Evolutionary conservation across 768 basidiomycete species (phyloP).

Genomic region (Pulveroboletus ravenelii): DNA sequence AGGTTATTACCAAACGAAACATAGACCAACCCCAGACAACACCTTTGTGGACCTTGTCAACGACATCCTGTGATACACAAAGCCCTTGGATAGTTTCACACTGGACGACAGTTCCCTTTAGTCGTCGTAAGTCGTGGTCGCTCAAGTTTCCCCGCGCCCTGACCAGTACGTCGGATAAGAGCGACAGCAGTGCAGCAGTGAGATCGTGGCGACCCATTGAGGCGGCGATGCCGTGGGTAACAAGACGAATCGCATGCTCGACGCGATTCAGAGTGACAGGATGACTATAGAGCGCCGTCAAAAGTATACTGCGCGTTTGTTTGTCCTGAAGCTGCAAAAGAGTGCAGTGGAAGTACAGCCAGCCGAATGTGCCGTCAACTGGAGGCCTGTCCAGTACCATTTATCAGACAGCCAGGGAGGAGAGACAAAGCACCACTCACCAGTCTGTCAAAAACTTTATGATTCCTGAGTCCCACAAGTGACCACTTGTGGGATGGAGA

Average conservation of each 20-base stretch:
- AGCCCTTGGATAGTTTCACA: conserved; percentile 31
- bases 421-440: conserved; percentile 21
- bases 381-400: conserved; percentile 7
- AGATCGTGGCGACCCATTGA: conserved; percentile 21
- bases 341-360: conserved; percentile 38
- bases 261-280: conserved; percentile 27
- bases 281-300: conserved; percentile 29
- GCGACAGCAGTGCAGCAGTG: conserved; percentile 30
- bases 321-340: conserved; percentile 19
- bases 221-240: conserved; percentile 33
- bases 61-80: conserved; percentile 29
- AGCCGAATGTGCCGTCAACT: conserved; percentile 35
- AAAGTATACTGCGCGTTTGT: conserved; percentile 31
- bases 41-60: conserved; percentile 35
- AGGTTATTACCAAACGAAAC: background rate
- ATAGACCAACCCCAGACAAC: background rate
- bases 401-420: background rate
- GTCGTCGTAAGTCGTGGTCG: conserved; percentile 24
- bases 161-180: conserved; percentile 38
- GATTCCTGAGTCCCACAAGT: conserved; percentile 38
- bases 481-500: conserved; percentile 38
- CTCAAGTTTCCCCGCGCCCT: conserved; percentile 26
- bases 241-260: conserved; percentile 35
- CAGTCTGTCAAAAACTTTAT: conserved; percentile 9
- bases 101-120: conserved; percentile 43